Percentiles rank a stretch among this genome's conserved stretches.
phyloP scores from a whole-genome alignment of 257 asterid species.

The Osmanthus fragrans region DNA sequence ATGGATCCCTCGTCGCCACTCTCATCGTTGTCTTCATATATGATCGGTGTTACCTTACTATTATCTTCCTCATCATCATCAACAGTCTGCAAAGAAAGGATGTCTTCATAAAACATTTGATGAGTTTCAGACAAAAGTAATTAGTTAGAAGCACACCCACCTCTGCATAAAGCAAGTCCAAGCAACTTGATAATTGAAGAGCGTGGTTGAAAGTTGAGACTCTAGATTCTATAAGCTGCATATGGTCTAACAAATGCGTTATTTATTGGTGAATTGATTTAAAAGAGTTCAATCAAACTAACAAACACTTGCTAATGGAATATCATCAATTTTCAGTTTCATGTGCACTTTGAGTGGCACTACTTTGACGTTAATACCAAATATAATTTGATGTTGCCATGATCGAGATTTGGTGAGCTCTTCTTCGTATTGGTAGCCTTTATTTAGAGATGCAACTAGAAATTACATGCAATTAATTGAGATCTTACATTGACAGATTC shows the following conservation, averaged over 20 bases:
- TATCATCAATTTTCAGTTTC: background rate
- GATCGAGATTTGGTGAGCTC: background rate
- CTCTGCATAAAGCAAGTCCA: conserved; percentile 79
- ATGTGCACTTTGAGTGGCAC: background rate
- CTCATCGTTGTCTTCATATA: conserved; percentile 65
- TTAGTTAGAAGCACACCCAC: conserved; percentile 39
- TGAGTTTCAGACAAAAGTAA: background rate
- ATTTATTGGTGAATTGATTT: background rate
- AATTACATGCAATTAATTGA: background rate
- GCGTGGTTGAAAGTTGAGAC: conserved; percentile 61
- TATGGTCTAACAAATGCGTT: conserved; percentile 11
- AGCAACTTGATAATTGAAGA: conserved; percentile 65
- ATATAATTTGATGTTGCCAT: background rate
- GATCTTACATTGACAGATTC: background rate
- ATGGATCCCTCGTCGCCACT: conserved; percentile 54
- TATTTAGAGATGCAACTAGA: too few relatives aligned
- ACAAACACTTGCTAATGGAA: background rate
- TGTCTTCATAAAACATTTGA: background rate
- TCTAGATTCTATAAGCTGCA: conserved; percentile 89
- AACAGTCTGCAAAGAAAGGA: conserved; percentile 39
- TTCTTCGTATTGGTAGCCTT: background rate
- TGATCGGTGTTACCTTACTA: conserved; percentile 42
- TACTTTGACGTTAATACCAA: conserved; percentile 10
- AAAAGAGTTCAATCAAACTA: background rate
- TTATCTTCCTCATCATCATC: conserved; percentile 62